These are phyloP conservation scores for Talaromyces albobiverticillius DNA, from an alignment of 2,329 filamentous ascomycete species.

Conservation along the genomic window DNA sequence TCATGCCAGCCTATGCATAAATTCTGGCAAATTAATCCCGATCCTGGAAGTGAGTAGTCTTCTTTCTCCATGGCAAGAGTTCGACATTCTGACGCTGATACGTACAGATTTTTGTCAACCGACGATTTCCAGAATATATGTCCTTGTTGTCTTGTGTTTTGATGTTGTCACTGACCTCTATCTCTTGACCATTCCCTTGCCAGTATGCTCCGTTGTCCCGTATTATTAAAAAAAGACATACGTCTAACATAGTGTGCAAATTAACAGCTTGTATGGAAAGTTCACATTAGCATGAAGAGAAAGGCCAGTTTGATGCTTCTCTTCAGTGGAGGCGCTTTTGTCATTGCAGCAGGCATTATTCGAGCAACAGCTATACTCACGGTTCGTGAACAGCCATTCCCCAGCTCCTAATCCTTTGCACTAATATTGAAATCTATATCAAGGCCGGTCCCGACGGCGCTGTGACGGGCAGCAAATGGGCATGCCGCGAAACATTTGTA, in stretches of 20 bases:
- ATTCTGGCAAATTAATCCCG: constrained; percentile 59
- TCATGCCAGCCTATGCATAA: constrained; percentile 53
- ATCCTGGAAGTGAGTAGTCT: constrained; percentile 51
- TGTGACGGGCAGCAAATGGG: constrained; percentile 38
- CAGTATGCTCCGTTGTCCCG: constrained; percentile 32
- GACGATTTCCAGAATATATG: constrained; percentile 45
- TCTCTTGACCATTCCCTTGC: constrained; percentile 56
- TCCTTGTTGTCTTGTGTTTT: constrained; percentile 47
- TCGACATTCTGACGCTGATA: not conserved
- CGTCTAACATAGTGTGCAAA: constrained; percentile 17
- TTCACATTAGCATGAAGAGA: constrained; percentile 45
- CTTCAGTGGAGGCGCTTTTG: constrained; percentile 54
- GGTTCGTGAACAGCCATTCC: not conserved
- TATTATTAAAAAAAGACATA: not conserved
- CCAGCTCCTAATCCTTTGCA: not conserved
- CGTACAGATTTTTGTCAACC: constrained; percentile 44
- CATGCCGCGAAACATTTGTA: constrained; percentile 43
- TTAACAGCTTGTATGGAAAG: constrained; percentile 51
- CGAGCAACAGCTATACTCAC: constrained; percentile 49
- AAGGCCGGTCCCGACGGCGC: constrained; percentile 34
- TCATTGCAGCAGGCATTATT: constrained; percentile 52
- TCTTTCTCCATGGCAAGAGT: not conserved
- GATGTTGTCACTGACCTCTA: constrained; percentile 59
- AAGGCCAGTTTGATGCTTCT: constrained; percentile 52
- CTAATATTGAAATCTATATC: not conserved